Evolutionary conservation across 371 early-diverging fungal genomes (phyloP), one percentile per base, ranked within the genome.

Genomic region (Actinomortierella ambigua): DNA sequence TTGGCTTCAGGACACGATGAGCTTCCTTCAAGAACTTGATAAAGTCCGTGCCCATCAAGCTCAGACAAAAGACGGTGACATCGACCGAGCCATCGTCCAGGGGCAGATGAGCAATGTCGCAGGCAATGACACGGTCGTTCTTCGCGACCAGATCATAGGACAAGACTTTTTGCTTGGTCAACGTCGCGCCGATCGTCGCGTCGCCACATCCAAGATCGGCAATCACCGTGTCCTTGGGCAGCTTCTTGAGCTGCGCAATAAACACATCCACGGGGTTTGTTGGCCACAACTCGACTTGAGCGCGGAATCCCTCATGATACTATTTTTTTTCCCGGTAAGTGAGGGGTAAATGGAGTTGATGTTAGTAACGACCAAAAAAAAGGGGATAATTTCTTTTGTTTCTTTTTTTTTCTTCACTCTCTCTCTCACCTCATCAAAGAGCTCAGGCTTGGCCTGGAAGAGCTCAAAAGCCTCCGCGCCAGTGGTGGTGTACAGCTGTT

Each of bases 161-260:
- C 63, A 93, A 86, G 20, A 98, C 90, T n/a, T 81, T 83, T 60
- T 81, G 79, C 46, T 79, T 77, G n/a, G 79, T 82, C 50, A 98
- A 79, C 11, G 85, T 82, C 50, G 86, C 81, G 1, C 96, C 92
- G 65, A 99, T 83, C 77, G 88, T 88, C 15, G 96, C 99, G 67
- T 96, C 98, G 8, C 99, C 99, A 73, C 99, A 99, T 1, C 99
- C 99, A 68, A 99, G 69, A 81, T 99, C 99, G 2, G 97, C 99
- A 52, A 98, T 85, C 2, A 90, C 80, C 0, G 82, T 80, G 41
- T 63, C 76, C 55, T 75, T 71, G 41, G 86, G 80, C 34, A 80
- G 68, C 23, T 76, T 64, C n/a, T 73, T 67, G 11, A 98, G 77
- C 49, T 90, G 82, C 2, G 81, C 69, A 52, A 97, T 89, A 65